A percentile compares a stretch with the other conserved stretches of the same genome.
Conservation (phyloP, 1,284 basidiomycete species). For the Leccinum pachyderme region DNA sequence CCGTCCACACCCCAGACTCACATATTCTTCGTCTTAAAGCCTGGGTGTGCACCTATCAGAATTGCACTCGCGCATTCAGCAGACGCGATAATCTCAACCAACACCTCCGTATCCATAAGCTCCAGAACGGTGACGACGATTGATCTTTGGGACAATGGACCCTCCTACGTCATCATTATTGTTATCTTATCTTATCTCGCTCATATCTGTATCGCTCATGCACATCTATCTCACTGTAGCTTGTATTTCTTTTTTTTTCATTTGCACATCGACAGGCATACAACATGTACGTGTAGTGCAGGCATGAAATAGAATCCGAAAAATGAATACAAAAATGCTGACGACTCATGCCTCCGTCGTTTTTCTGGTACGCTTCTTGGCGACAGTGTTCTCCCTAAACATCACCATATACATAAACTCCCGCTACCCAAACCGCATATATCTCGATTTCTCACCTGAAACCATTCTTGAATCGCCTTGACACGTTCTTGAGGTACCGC, state of each 20-base stretch:
- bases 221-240: not conserved
- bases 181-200: slow-evolving; percentile 17
- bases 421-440: too few relatives aligned
- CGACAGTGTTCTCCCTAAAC: slow-evolving; percentile 78
- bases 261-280: not conserved
- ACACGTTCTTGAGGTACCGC: slow-evolving; percentile 90
- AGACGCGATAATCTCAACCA: slow-evolving; percentile 80
- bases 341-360: slow-evolving; percentile 43
- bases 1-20: not conserved
- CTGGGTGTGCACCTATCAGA: slow-evolving; percentile 63
- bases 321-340: not conserved
- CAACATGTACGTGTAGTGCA: not conserved
- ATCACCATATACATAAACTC: not conserved
- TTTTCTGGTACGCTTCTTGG: slow-evolving; percentile 56
- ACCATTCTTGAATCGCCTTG: slow-evolving; percentile 96
- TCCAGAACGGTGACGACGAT: slow-evolving; percentile 22
- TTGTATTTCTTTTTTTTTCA: not conserved
- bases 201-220: slow-evolving; percentile 3
- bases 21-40: slow-evolving; percentile 36
- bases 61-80: slow-evolving; percentile 76
- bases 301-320: not conserved
- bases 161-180: slow-evolving; percentile 20
- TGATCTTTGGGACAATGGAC: slow-evolving; percentile 7
- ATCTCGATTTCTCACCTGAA: slow-evolving; percentile 63
- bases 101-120: slow-evolving; percentile 66